Base-by-base conservation (phyloP, 208 protist species). In the Trypanosoma cruzi region DNA sequence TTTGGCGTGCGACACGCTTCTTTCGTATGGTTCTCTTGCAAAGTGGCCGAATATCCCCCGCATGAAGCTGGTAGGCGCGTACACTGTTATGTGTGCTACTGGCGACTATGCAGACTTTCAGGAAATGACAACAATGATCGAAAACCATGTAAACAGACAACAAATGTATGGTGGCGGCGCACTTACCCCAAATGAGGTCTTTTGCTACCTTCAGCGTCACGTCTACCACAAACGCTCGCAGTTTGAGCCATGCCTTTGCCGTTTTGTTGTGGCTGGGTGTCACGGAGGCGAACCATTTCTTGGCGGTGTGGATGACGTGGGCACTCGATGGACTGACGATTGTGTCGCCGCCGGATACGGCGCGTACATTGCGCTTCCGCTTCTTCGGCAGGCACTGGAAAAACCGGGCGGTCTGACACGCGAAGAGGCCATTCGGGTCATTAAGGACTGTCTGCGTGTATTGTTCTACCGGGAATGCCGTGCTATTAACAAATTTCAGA, bases 61-160 rank as follows among this genome's bases (percentile, higher is more conserved):
- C 44, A 84, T 99, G 18, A 81, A 90, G 52, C 73, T 90, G 18
- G 64, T 99, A 42, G 97, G 97, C 53, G 53, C 79, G n/a, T 64
- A 93, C 73, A 95, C 95, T 11, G 75, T 96, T 28, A 61, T 99
- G 29, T 98, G 95, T 46, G 95, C 85, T 11, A 92, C 90, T 20
- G 98, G 98, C 37, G 97, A 99, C 83, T 97, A 97, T 68, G 96
- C 95, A 34, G 98, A 99, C 78, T 99, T 98, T 76, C 98, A 99
- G 85, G 75, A 89, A 50, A 88, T 99, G 71, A 79, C 82, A 22
- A 66, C 85, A 37, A 57, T 82, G 31, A 59, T 99, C 29, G 78
- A 92, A 32, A 81, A 93, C 40, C 80, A 90, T 40, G 84, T 97
- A 63, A 87, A 94, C 40, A 81, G 77, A 5, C 88, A 94, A 63